Base-by-base conservation (phyloP, 495 filamentous ascomycete species). In the Penicillium samsonianum region DNA sequence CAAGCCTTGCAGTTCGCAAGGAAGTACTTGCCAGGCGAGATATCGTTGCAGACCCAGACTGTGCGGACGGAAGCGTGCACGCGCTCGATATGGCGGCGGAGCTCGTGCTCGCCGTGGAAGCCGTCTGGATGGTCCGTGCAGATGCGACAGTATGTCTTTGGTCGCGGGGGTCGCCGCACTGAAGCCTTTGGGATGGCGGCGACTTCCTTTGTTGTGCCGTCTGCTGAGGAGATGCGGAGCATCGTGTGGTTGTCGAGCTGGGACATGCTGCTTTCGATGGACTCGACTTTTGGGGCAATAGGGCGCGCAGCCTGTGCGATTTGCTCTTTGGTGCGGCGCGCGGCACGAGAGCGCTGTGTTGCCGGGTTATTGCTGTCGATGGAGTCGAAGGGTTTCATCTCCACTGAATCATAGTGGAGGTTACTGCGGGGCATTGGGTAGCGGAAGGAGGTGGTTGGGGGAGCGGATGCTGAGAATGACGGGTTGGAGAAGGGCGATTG, bases 81-180 rank as follows among this genome's bases (percentile, higher is more conserved):
- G 30, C 90, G 87, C 41, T 92, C 87, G 58, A 84, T 83, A 65
- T 98, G 94, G 26, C 93, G 86, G 12, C 89, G 86, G 31, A 98
- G 85, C 66, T 98, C 94, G 67, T 97, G 94, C 25, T 95, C 90
- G 37, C 94, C 94, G 19, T 94, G 87, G 71, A 96, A 98, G 17
- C 93, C 93, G 2, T 91, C 85, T 0, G 87, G 90, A 49, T 90
- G 82, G 43, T 89, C 85, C 44, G 84, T 84, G 70, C 93, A 98
- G 38, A 84, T 72, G 10, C 69, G 69, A 65, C 93, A 98, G 55
- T 80, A 80, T 43, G 92, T 86, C 63, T 93, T 92, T 11, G 83
- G 84, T 40, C 90, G 90, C 47, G 82, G 82, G 25, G 90, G 90
- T 28, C 91, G 87, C 49, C 87, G 79, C 56, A 95, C 90, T 4